Evolutionary conservation across 371 early-diverging fungal species (phyloP).

Genomic region (Haplosporangium sp.): DNA sequence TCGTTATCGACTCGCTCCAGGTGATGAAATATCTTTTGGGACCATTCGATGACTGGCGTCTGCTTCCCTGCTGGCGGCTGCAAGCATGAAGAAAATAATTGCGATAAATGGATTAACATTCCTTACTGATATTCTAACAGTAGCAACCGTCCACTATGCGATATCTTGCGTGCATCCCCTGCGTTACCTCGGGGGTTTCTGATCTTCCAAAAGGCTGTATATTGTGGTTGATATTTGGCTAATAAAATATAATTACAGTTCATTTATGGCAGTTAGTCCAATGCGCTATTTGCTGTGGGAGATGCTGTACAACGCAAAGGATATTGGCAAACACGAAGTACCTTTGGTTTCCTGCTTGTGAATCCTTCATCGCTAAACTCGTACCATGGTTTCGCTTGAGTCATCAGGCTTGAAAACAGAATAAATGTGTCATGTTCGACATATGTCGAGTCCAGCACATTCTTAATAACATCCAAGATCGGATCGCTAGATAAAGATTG

Average conservation of each 20-base stretch:
- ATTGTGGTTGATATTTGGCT: conserved; percentile 19
- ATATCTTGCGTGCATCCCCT: not conserved
- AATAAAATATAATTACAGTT: not conserved
- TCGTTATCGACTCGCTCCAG: conserved; percentile 76
- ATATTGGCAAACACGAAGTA: conserved; percentile 1
- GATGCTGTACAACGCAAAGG: no score
- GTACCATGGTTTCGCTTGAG: conserved; percentile 84
- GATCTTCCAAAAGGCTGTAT: conserved; percentile 36
- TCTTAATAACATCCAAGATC: conserved; percentile 41
- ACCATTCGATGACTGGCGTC: conserved; percentile 77
- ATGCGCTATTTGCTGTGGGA: no score
- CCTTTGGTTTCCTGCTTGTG: conserved; percentile 32
- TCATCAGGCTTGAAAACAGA: conserved; percentile 88
- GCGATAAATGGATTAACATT: not conserved
- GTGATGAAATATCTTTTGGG: conserved; percentile 64
- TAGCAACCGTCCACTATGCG: not conserved
- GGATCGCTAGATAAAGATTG: conserved; percentile 23
- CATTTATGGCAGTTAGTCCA: no score
- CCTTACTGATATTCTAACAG: not conserved
- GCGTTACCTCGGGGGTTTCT: conserved; percentile 41
- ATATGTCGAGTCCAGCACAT: conserved; percentile 64
- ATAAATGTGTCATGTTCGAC: conserved; percentile 90
- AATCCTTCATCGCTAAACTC: conserved; percentile 73
- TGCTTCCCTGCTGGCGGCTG: conserved; percentile 78
- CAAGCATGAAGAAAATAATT: conserved; percentile 15